These are phyloP conservation scores for Strobilomyces dryophilus DNA, from an alignment of 768 basidiomycete genomes.

Conservation along the genomic window DNA sequence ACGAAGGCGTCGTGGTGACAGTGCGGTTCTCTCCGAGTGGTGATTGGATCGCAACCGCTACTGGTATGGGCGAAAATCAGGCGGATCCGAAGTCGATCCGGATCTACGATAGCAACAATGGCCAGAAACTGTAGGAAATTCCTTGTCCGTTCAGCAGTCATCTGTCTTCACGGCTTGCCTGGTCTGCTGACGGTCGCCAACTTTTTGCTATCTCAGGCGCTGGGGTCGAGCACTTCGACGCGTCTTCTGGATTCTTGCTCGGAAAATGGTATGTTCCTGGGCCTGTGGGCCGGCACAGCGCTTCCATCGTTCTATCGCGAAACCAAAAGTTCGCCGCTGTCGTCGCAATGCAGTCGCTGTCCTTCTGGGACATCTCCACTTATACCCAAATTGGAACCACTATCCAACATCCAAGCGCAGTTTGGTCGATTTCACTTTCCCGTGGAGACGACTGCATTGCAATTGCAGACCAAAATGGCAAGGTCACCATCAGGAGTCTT, in stretches of 20 bases:
- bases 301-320: no score
- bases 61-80: not conserved
- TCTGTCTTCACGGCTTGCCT: no score
- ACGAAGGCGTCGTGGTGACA: not conserved
- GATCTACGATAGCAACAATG: no score
- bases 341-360: no score
- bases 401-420: not conserved
- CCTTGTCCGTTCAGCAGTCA: not conserved
- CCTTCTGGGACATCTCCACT: not conserved
- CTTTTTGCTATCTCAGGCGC: no score
- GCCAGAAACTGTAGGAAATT: no score
- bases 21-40: not conserved
- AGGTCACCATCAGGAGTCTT: not conserved
- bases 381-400: not conserved
- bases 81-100: not conserved
- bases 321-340: no score
- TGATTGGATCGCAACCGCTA: not conserved
- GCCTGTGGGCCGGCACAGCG: no score
- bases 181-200: no score
- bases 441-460: not conserved
- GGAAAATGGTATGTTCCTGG: no score
- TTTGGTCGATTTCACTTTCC: not conserved
- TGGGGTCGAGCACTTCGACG: no score
- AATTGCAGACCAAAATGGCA: not conserved
- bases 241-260: no score